A percentile compares a stretch with the other conserved stretches of the same genome.
Evolutionary conservation across 805 yeast genomes (phyloP).

Genomic region (Kockiozyma suomiensis): DNA sequence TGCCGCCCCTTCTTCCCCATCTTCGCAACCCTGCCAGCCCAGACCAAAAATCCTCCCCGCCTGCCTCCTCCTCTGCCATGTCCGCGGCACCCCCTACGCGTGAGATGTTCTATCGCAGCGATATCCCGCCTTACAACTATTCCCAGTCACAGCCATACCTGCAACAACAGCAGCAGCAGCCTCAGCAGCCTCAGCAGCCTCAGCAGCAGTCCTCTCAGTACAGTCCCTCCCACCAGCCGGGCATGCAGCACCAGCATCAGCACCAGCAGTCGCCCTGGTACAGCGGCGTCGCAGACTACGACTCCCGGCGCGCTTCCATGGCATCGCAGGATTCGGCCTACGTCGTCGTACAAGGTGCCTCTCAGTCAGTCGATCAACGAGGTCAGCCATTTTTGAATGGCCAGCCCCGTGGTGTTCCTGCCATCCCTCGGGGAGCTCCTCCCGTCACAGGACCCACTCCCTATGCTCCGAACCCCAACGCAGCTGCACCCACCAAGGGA

Average conservation of each 20-base stretch:
- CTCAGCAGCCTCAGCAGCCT: constrained; percentile 27
- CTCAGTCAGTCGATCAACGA: constrained; percentile 1
- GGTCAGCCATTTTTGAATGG: constrained; percentile 3
- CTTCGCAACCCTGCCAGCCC: neutral
- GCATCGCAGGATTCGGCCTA: constrained; percentile 9
- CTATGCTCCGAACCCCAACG: constrained; percentile 33
- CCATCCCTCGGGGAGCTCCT: constrained; percentile 30
- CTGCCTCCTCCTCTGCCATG: constrained; percentile 1
- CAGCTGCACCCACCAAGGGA: constrained; percentile 30
- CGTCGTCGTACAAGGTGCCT: neutral
- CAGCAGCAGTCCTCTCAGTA: constrained; percentile 33
- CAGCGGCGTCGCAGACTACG: constrained; percentile 1
- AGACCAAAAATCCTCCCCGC: neutral
- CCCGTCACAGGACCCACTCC: constrained; percentile 21
- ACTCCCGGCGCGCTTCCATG: neutral
- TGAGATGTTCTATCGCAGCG: constrained; percentile 14
- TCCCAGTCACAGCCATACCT: constrained; percentile 1
- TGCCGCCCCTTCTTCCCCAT: constrained; percentile 2
- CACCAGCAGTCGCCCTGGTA: constrained; percentile 15
- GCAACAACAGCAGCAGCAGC: constrained; percentile 11
- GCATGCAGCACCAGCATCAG: constrained; percentile 8
- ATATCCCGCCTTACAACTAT: constrained; percentile 19
- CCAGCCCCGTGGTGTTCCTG: constrained; percentile 12
- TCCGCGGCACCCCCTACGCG: constrained; percentile 8
- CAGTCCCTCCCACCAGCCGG: neutral